Base-by-base conservation (phyloP, 2,329 filamentous ascomycete genomes). In the Fusarium pseudoanthophilum region DNA sequence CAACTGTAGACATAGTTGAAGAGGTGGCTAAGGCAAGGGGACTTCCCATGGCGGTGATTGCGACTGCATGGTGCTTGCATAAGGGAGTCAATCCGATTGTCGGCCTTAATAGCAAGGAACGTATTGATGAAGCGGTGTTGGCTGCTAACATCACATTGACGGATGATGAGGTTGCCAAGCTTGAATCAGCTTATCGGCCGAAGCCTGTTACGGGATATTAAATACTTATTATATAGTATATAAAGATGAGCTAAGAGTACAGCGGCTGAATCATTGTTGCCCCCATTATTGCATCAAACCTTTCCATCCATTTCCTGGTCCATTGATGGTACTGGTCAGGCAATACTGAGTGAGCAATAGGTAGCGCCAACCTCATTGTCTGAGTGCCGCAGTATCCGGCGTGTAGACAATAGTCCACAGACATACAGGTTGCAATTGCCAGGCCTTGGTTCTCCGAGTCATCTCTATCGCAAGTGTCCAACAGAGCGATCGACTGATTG, bases 391-490 rank as follows among this genome's bases (percentile, higher is more conserved):
- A 55, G 20, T 55, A 55, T 18, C 51, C 51, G 1, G 51, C 34
- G 20, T 55, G 51, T 1, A 55, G 20, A 6, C 51, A 40, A 8
- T 55, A 55, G 2, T 40, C 51, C 20, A 40, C 51, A 5, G 51
- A 55, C 24, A 55, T 55, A 10, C 51, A 55, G 3, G 40, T 28
- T 18, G 14, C 34, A 0, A 4, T 18, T 7, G 34, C 51, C 2
- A 40, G 14, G 0, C 2, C 24, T 1, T 40, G 20, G 3, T 0
- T 55, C 0, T 39, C 20, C 7, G 7, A 18, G 16, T 0, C 1
- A 4, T 39, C 20, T 53, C 11, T 0, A 0, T 21, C 14, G 2
- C 0, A 16, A 4, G 9, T 1, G 11, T 39, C 18, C 7, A 32
- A 32, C 1, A 7, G 2, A 18, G 24, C 20, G 0, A 40, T 4